Evolutionary conservation across 345 rosid species (phyloP).

Genomic region (Salix arbutifolia): DNA sequence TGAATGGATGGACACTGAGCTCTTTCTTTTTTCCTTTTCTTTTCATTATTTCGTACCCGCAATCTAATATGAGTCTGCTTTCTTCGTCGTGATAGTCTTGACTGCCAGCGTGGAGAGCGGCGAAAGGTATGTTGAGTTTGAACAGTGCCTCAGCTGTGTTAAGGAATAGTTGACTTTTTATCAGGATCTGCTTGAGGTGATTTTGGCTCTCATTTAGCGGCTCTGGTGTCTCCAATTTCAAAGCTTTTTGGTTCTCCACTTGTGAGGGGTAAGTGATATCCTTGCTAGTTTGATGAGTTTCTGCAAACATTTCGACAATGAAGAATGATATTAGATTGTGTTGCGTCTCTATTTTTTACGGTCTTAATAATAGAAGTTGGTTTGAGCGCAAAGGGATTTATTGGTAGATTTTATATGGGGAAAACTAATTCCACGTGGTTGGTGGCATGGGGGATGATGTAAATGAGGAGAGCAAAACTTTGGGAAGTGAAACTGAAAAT

Average conservation of each 20-base stretch:
- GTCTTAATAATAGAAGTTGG: background rate
- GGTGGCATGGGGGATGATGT: background rate
- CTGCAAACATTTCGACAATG: slow-evolving; percentile 34
- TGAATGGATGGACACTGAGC: slow-evolving; percentile 59
- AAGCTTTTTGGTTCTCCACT: slow-evolving; percentile 17
- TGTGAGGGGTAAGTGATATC: slow-evolving; percentile 9
- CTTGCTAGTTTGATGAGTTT: slow-evolving; percentile 17
- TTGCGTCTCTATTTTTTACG: background rate
- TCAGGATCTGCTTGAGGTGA: slow-evolving; percentile 55
- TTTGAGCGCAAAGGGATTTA: background rate
- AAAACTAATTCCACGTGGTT: background rate
- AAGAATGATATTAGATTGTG: background rate
- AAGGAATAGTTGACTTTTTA: slow-evolving; percentile 58
- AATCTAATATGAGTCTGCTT: slow-evolving; percentile 58
- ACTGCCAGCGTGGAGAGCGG: slow-evolving; percentile 22
- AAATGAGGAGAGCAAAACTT: background rate
- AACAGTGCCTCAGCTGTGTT: slow-evolving; percentile 76
- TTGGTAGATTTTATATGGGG: background rate
- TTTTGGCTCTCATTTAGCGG: slow-evolving; percentile 54
- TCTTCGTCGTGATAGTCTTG: slow-evolving; percentile 37
- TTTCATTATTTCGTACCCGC: slow-evolving; percentile 78
- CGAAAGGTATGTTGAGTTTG: slow-evolving; percentile 59
- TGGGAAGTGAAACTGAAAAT: background rate
- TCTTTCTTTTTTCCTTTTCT: slow-evolving; percentile 74
- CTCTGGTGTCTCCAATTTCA: slow-evolving; percentile 26